Conservation (phyloP, 306 rosid genomes). For the Delonix regia region DNA sequence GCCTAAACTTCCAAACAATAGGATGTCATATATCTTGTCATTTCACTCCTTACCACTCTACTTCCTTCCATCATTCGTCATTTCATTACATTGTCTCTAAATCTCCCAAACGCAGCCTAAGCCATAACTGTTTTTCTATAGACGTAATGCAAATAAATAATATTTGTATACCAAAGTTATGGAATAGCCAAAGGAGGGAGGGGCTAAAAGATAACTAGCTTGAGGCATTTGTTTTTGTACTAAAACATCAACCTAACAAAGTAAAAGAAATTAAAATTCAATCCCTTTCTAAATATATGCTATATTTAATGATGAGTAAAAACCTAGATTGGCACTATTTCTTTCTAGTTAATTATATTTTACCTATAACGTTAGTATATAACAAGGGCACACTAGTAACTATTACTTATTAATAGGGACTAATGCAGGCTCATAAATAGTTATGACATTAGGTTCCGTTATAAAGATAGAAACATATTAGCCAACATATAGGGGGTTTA, state of each 20-base stretch:
- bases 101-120: too few species aligned
- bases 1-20: too few species aligned
- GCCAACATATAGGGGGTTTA: slow-evolving; percentile 95
- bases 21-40: too few species aligned
- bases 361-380: not conserved
- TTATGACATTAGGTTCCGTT: slow-evolving; percentile 65
- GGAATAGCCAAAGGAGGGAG: not conserved
- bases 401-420: slow-evolving; percentile 70
- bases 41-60: too few species aligned
- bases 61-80: too few species aligned
- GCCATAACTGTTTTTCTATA: too few species aligned
- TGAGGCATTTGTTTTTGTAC: not conserved
- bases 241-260: not conserved
- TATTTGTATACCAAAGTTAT: too few species aligned
- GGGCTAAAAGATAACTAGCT: not conserved
- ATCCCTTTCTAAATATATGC: not conserved
- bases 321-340: not conserved
- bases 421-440: slow-evolving; percentile 85
- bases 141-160: not conserved
- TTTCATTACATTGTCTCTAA: too few species aligned
- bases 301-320: not conserved
- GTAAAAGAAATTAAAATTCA: not conserved
- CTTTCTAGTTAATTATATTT: not conserved
- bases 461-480: slow-evolving; percentile 59
- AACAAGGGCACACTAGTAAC: slow-evolving; percentile 25